These are phyloP conservation scores for Heterobasidion parviporum DNA, from an alignment of 1,284 basidiomycete genomes.

Conservation along the genomic window DNA sequence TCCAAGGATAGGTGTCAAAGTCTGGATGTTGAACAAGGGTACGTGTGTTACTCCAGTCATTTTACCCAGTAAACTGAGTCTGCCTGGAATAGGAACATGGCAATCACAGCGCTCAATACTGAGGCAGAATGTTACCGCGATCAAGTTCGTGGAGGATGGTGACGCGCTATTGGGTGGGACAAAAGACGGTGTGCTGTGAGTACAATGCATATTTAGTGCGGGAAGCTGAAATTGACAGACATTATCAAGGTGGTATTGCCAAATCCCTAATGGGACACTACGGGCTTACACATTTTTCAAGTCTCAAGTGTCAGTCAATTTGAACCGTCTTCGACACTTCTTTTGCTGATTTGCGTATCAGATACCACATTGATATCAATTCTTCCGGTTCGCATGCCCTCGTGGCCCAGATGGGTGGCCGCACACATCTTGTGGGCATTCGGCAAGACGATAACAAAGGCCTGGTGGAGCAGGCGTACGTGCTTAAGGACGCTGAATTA, in stretches of 20 bases:
- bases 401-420: slow-evolving; percentile 40
- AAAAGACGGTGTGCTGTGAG: slow-evolving; percentile 57
- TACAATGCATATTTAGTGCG: slow-evolving; percentile 5
- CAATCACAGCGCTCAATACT: slow-evolving; percentile 48
- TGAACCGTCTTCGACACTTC: not conserved
- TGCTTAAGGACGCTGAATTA: slow-evolving; percentile 28
- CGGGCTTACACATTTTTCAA: slow-evolving; percentile 48
- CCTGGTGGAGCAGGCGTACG: slow-evolving; percentile 43
- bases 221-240: not conserved
- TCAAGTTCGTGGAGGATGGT: slow-evolving; percentile 54
- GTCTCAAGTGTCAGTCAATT: slow-evolving; percentile 36
- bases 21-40: slow-evolving; percentile 61
- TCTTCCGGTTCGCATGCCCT: slow-evolving; percentile 38
- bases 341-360: slow-evolving; percentile 11
- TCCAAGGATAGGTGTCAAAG: slow-evolving; percentile 45
- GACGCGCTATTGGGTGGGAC: slow-evolving; percentile 58
- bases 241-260: slow-evolving; percentile 47
- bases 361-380: slow-evolving; percentile 45
- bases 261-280: slow-evolving; percentile 54
- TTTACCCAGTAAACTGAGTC: not conserved
- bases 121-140: slow-evolving; percentile 50
- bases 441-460: slow-evolving; percentile 36
- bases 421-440: slow-evolving; percentile 40
- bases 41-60: slow-evolving; percentile 2
- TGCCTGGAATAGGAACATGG: slow-evolving; percentile 39